A percentile compares a stretch with the other conserved stretches of the same genome.
These are phyloP conservation scores for Mycena pura DNA, from an alignment of 768 basidiomycete genomes.

Conservation along the genomic window DNA sequence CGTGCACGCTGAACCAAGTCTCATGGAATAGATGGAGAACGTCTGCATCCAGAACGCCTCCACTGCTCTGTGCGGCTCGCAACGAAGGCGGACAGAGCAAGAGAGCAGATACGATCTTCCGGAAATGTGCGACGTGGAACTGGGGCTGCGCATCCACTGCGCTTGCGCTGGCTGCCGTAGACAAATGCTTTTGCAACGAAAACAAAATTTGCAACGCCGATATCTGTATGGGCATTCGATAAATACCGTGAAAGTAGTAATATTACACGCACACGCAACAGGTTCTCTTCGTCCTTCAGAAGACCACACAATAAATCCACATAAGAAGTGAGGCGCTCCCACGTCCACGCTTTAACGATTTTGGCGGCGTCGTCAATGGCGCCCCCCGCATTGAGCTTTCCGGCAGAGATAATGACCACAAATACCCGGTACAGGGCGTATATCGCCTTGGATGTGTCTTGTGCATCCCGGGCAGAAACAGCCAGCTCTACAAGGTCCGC, in stretches of 20 bases:
- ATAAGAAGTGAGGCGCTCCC: constrained; percentile 76
- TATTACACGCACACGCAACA: constrained; percentile 74
- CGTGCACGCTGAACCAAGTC: constrained; percentile 78
- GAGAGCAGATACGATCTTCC: constrained; percentile 64
- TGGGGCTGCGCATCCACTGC: constrained; percentile 59
- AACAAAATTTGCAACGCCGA: constrained; percentile 79
- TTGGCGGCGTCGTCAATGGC: constrained; percentile 66
- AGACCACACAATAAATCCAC: constrained; percentile 71
- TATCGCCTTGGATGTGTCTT: constrained; percentile 71
- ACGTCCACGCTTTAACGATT: constrained; percentile 80
- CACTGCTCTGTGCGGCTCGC: constrained; percentile 31
- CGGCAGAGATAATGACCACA: constrained; percentile 63
- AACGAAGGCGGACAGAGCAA: constrained; percentile 65
- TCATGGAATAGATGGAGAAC: constrained; percentile 69
- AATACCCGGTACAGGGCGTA: constrained; percentile 87
- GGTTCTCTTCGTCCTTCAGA: constrained; percentile 78
- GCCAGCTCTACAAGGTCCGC: constrained; percentile 75
- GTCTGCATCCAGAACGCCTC: constrained; percentile 57
- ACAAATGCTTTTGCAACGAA: constrained; percentile 78
- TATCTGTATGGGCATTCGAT: constrained; percentile 47
- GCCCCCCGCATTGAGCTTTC: constrained; percentile 57
- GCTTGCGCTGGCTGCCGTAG: constrained; percentile 64
- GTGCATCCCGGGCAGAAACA: constrained; percentile 52
- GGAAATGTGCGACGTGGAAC: constrained; percentile 73
- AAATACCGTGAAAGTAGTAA: background rate